Conservation (phyloP, 2,329 filamentous ascomycete species). For the Colletotrichum sp. region DNA sequence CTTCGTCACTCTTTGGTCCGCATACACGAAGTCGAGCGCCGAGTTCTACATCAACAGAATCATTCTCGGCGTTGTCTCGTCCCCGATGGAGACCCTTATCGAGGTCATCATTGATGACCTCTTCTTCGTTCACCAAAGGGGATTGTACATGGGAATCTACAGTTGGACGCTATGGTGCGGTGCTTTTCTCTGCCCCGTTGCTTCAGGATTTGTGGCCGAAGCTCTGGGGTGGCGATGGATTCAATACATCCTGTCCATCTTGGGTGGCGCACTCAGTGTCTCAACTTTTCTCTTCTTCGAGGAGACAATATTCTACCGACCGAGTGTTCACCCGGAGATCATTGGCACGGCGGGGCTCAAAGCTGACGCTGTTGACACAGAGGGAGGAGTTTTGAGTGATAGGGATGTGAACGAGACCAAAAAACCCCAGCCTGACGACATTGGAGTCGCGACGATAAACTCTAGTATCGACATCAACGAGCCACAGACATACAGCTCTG, state of each 20-base stretch:
- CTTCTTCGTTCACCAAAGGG: constrained; percentile 27
- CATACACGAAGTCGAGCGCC: constrained; percentile 23
- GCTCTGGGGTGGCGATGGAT: constrained; percentile 29
- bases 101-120: constrained; percentile 27
- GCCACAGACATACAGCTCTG: not conserved
- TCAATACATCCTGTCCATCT: constrained; percentile 24
- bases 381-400: not conserved
- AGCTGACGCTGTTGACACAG: not conserved
- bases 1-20: constrained; percentile 25
- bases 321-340: not conserved
- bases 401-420: not conserved
- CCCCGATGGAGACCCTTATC: constrained; percentile 27
- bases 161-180: constrained; percentile 28
- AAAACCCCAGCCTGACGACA: not conserved
- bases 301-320: constrained; percentile 28
- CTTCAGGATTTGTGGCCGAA: constrained; percentile 26
- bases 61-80: constrained; percentile 25
- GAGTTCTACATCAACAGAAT: constrained; percentile 29
- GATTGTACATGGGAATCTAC: constrained; percentile 29
- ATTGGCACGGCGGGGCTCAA: not conserved
- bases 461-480: not conserved
- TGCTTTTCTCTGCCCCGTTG: constrained; percentile 27
- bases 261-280: constrained; percentile 17
- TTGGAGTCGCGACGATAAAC: not conserved
- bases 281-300: constrained; percentile 28